Base-by-base conservation (phyloP, 148 eudicot genomes). In the Rhododendron mucronatum region DNA sequence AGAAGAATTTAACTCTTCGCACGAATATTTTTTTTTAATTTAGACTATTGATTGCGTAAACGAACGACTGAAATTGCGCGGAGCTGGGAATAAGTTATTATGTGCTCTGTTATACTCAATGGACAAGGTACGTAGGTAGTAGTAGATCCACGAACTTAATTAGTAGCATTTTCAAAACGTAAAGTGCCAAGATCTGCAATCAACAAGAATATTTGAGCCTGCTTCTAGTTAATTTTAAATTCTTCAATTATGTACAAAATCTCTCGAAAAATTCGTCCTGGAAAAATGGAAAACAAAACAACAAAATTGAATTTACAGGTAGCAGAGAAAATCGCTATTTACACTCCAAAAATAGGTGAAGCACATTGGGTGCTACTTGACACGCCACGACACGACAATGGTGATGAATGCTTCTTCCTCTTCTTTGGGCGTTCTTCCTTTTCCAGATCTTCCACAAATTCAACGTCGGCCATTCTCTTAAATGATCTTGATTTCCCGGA, bases 391-490 rank as follows among this genome's bases (percentile, higher is more conserved):
- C 86, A 87, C 37, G 74, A 21, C 21, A 67, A 41, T 41, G 45
- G 15, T 14, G 67, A 67, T 11, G 59, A 53, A 1, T 35, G 3
- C 84, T 76, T 84, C 75, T 87, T 87, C 44, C 16, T 80, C 87
- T 87, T 87, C 65, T 81, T 80, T 0, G 89, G 86, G 14, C 33
- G 81, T 20, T 84, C 81, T 81, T 84, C 47, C 59, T 87, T 87
- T 80, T 87, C 81, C 18, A 87, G 83, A 84, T 86, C 88, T 57
- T 83, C 89, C 71, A 87, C 57, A 77, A 82, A 84, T n/a, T 45
- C 75, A 15, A 80, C 89, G 21, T 87, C 87, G 1, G 18, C 69
- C 80, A 87, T 84, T 73, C 84, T 26, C 37, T 61, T 44, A 59
- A 84, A 87, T 7, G 89, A 84, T 84, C 84, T 87, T 1, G 89